Percentiles rank a stretch among this genome's conserved stretches.
Conservation (phyloP, 2,329 filamentous ascomycete genomes). For the Cryphonectria radicalis region DNA sequence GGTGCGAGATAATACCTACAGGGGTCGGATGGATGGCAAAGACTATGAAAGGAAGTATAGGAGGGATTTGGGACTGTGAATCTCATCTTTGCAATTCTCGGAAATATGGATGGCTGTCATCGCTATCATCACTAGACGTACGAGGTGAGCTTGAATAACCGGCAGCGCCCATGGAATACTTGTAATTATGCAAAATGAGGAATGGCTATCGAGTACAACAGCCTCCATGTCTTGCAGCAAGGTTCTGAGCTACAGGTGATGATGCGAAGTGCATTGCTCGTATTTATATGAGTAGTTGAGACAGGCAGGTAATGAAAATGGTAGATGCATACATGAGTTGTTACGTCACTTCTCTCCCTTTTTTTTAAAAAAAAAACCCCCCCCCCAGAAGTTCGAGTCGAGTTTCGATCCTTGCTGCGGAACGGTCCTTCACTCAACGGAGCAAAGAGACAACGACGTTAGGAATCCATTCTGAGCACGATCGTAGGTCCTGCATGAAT, state of each 20-base stretch:
- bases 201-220: not conserved
- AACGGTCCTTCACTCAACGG: not conserved
- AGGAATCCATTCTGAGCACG: not conserved
- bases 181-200: not conserved
- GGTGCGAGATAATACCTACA: not conserved
- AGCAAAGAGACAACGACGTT: not conserved
- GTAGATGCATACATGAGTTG: no score
- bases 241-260: not conserved
- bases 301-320: not conserved
- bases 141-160: no score
- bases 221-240: no score
- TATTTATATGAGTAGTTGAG: not conserved
- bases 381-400: not conserved
- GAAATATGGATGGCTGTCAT: no score
- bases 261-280: not conserved
- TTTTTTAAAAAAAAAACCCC: no score
- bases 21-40: not conserved
- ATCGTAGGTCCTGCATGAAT: not conserved
- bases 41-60: no score
- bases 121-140: no score
- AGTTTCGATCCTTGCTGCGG: not conserved
- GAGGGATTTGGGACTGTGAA: not conserved
- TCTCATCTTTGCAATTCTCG: not conserved
- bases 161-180: not conserved
- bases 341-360: no score